Conservation (phyloP, 768 basidiomycete species). For the Tephrocybe sp. region DNA sequence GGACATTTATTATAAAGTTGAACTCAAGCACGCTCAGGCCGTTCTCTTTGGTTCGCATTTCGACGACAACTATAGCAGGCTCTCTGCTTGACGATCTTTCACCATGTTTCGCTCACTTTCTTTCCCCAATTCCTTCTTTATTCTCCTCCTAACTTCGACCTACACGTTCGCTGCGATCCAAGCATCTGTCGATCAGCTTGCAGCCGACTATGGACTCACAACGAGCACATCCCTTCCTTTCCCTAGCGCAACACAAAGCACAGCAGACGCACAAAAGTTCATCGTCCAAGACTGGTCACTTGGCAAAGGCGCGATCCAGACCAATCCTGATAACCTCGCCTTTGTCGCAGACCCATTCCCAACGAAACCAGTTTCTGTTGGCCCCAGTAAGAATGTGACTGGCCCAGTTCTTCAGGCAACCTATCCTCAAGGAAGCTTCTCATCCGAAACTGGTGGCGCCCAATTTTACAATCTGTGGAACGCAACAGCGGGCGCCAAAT, state of each 20-base stretch:
- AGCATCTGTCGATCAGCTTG: constrained; percentile 37
- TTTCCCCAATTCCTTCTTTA: constrained; percentile 16
- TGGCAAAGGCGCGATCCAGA: constrained; percentile 59
- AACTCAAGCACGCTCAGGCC: too few species aligned
- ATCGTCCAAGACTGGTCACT: constrained; percentile 62
- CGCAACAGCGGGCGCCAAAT: constrained; percentile 50
- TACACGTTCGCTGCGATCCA: constrained; percentile 25
- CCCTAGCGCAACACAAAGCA: constrained; percentile 58
- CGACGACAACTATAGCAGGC: not conserved
- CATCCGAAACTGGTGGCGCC: constrained; percentile 59
- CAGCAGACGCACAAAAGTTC: constrained; percentile 48
- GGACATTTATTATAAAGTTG: not conserved
- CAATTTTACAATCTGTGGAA: constrained; percentile 76
- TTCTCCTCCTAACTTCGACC: constrained; percentile 11
- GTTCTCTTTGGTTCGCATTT: too few species aligned
- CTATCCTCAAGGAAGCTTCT: constrained; percentile 63
- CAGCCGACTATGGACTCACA: constrained; percentile 51
- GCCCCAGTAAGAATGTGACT: constrained; percentile 25
- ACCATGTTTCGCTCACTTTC: constrained; percentile 16
- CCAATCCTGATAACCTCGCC: constrained; percentile 52
- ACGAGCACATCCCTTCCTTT: constrained; percentile 68
- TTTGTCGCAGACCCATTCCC: constrained; percentile 75
- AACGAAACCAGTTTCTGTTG: constrained; percentile 34
- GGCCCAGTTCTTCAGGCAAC: constrained; percentile 59
- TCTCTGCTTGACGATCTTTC: not conserved